Percentiles rank a stretch among this genome's conserved stretches.
These are phyloP conservation scores for Fennellomyces sp. DNA, from an alignment of 371 early-diverging fungal genomes.

Conservation along the genomic window DNA sequence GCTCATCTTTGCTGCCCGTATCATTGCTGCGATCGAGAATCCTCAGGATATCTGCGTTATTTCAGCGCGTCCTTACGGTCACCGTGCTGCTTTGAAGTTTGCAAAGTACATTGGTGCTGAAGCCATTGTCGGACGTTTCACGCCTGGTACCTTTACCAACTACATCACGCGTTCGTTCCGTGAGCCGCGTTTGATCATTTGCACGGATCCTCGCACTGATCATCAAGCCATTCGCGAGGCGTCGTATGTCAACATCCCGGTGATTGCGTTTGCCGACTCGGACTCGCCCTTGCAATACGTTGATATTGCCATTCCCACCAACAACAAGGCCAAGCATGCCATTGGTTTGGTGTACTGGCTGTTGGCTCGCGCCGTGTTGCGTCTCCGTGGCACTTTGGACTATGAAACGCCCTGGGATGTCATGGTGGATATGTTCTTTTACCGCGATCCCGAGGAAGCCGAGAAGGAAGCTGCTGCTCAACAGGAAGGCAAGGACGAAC, in stretches of 20 bases:
- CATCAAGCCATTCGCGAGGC: constrained; percentile 99
- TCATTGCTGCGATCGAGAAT: constrained; percentile 96
- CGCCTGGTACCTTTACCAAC: constrained; percentile 99
- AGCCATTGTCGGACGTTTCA: constrained; percentile 99
- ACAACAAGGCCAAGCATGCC: constrained; percentile 98
- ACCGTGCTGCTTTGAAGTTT: constrained; percentile 99
- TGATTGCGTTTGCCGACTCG: constrained; percentile 98
- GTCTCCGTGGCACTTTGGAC: constrained; percentile 92
- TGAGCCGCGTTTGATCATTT: constrained; percentile 98
- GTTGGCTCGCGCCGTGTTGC: constrained; percentile 96
- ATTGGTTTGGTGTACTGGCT: constrained; percentile 98
- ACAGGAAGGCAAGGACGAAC: constrained; percentile 9
- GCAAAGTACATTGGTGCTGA: constrained; percentile 97
- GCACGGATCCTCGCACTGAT: constrained; percentile 98
- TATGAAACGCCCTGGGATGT: constrained; percentile 88
- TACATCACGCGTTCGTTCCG: constrained; percentile 98
- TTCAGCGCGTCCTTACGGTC: constrained; percentile 97
- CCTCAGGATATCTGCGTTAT: constrained; percentile 95
- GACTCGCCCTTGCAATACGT: constrained; percentile 94
- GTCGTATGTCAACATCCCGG: constrained; percentile 99
- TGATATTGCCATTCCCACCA: constrained; percentile 99
- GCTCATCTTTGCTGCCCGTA: constrained; percentile 98
- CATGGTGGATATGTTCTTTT: constrained; percentile 99
- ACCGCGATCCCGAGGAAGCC: constrained; percentile 89
- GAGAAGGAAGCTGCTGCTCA: constrained; percentile 67